These are phyloP conservation scores for Yamadazyma sp. DNA, from an alignment of 1,139 yeast species.

Conservation along the genomic window DNA sequence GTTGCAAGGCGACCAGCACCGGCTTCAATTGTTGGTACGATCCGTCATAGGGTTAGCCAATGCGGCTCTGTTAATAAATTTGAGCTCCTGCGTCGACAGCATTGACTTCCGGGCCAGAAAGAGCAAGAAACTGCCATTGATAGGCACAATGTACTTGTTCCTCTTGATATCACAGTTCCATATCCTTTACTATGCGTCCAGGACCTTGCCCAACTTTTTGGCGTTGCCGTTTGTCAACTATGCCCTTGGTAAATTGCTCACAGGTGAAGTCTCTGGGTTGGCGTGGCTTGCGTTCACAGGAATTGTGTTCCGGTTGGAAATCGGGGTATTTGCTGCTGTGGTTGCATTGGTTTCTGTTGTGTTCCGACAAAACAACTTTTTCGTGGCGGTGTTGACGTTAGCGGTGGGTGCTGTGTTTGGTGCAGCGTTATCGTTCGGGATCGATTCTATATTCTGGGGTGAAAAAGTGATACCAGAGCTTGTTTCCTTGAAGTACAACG, in stretches of 20 bases:
- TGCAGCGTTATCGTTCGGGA: conserved; percentile 38
- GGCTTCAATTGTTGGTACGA: conserved; percentile 52
- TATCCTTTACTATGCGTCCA: conserved; percentile 67
- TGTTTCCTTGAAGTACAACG: conserved; percentile 70
- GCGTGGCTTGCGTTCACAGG: conserved; percentile 63
- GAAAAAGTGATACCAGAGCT: conserved; percentile 64
- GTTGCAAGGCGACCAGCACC: conserved; percentile 30
- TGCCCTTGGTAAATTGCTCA: conserved; percentile 52
- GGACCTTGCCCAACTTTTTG: conserved; percentile 84
- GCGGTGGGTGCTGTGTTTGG: conserved; percentile 61
- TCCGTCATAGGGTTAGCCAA: conserved; percentile 55
- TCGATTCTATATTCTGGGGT: conserved; percentile 84
- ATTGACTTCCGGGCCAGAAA: conserved; percentile 26
- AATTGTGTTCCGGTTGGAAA: conserved; percentile 70
- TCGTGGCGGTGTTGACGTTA: conserved; percentile 35
- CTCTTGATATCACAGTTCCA: conserved; percentile 75
- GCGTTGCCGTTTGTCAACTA: conserved; percentile 72
- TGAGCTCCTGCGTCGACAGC: conserved; percentile 26
- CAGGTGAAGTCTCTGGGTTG: conserved; percentile 56
- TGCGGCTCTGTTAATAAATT: conserved; percentile 25
- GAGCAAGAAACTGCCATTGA: conserved; percentile 14
- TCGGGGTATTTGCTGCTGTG: conserved; percentile 54
- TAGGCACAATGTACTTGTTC: conserved; percentile 60
- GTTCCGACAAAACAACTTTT: conserved; percentile 46
- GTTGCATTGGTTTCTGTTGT: conserved; percentile 45